Percentiles rank a stretch among this genome's conserved stretches.
Conservation (phyloP, 192 early-diverging fungal species). For the Oehlia diaphana region DNA sequence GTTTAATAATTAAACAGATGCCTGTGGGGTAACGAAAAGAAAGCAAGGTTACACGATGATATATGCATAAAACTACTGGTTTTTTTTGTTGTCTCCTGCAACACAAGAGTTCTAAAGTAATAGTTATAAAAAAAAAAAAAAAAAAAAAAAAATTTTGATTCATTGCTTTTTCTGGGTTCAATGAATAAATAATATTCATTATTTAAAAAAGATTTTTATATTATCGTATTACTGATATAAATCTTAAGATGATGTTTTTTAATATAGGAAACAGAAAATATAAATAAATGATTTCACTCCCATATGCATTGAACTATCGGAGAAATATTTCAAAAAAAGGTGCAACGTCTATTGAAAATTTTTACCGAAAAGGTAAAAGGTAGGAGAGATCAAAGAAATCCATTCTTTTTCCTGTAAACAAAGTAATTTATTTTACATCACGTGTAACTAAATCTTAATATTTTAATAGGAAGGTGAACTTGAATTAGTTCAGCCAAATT, state of each 20-base stretch:
- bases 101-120: background rate
- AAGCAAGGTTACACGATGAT: background rate
- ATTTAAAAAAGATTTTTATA: background rate
- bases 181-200: background rate
- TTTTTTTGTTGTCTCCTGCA: background rate
- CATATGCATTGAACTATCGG: background rate
- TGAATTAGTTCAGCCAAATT: too few species aligned
- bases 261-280: background rate
- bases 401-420: background rate
- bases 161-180: background rate
- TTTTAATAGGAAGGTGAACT: too few species aligned
- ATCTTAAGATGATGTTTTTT: too few species aligned
- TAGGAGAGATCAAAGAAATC: background rate
- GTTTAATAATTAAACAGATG: background rate
- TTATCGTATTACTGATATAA: too few species aligned
- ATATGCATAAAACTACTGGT: background rate
- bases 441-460: too few species aligned
- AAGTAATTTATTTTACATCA: too few species aligned
- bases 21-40: background rate
- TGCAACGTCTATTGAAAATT: background rate
- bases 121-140: background rate
- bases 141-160: background rate
- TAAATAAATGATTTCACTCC: background rate
- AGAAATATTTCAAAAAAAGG: background rate
- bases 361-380: background rate